Conservation (phyloP, 2,329 filamentous ascomycete genomes). For the Microdochium trichocladiopsis region DNA sequence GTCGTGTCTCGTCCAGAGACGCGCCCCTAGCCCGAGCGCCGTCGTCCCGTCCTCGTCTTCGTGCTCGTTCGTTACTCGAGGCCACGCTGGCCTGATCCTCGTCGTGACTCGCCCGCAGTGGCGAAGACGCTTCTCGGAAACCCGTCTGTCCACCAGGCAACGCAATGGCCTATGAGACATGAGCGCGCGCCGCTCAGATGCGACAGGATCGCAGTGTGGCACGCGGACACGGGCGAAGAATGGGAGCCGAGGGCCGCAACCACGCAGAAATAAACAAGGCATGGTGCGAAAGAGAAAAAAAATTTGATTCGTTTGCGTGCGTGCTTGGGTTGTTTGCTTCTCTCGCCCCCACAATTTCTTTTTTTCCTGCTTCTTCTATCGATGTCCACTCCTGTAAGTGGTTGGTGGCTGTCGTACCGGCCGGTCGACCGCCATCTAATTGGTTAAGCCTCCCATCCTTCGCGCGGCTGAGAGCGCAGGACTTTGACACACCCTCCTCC, state of each 20-base stretch:
- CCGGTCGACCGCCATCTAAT: not conserved
- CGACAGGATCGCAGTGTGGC: too few relatives aligned
- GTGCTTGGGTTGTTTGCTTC: not conserved
- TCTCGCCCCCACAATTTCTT: not conserved
- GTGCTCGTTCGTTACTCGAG: too few relatives aligned
- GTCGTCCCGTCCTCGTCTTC: too few relatives aligned
- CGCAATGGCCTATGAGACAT: too few relatives aligned
- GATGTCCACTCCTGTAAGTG: not conserved
- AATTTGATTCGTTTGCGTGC: not conserved
- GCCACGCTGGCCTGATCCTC: too few relatives aligned
- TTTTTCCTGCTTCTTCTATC: not conserved
- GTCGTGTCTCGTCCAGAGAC: not conserved
- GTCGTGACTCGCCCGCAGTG: too few relatives aligned
- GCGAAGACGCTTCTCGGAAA: too few relatives aligned
- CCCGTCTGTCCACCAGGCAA: too few relatives aligned
- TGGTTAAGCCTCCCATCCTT: not conserved
- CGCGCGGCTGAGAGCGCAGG: not conserved
- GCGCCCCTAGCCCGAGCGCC: not conserved
- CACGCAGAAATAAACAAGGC: not conserved
- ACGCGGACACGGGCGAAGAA: too few relatives aligned
- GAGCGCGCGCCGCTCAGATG: too few relatives aligned
- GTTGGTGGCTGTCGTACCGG: not conserved
- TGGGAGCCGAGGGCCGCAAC: too few relatives aligned
- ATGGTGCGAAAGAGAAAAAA: not conserved
- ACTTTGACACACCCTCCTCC: not conserved